Conservation (phyloP, 352 stramenopile species). For the Phytophthora pisi region DNA sequence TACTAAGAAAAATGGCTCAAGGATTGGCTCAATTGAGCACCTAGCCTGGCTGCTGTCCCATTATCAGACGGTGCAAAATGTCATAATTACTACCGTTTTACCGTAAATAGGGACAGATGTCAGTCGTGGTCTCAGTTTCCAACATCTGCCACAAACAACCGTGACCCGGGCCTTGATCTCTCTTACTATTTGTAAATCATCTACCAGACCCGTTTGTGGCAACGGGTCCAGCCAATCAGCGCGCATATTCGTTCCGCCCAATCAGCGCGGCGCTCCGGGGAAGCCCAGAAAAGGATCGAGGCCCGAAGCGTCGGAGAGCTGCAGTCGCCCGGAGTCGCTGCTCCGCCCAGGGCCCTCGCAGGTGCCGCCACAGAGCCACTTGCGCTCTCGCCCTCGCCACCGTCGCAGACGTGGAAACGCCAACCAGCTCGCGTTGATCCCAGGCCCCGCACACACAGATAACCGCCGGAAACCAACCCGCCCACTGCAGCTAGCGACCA, state of each 20-base stretch:
- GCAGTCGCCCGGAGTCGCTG: not conserved
- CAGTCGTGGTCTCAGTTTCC: no score
- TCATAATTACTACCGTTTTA: not conserved
- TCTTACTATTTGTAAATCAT: not conserved
- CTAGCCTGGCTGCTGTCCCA: no score
- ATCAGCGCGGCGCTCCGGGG: not conserved
- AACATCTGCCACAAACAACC: not conserved
- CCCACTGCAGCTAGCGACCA: not conserved
- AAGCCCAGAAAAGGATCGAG: constrained; percentile 25
- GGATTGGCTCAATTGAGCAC: no score
- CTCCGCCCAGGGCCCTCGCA: not conserved
- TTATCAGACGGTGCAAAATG: not conserved
- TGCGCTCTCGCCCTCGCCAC: constrained; percentile 21
- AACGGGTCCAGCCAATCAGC: not conserved
- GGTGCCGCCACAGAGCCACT: constrained; percentile 17
- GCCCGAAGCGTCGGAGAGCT: constrained; percentile 39
- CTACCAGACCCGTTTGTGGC: not conserved
- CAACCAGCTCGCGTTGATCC: no score
- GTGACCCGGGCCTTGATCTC: not conserved
- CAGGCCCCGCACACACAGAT: constrained; percentile 3
- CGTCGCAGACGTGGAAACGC: constrained; percentile 8
- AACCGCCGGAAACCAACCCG: constrained; percentile 13
- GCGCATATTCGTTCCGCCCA: not conserved
- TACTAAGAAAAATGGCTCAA: no score
- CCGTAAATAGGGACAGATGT: not conserved